Evolutionary conservation across 805 yeast genomes (phyloP).

Genomic region (Teunomyces panamensis): DNA sequence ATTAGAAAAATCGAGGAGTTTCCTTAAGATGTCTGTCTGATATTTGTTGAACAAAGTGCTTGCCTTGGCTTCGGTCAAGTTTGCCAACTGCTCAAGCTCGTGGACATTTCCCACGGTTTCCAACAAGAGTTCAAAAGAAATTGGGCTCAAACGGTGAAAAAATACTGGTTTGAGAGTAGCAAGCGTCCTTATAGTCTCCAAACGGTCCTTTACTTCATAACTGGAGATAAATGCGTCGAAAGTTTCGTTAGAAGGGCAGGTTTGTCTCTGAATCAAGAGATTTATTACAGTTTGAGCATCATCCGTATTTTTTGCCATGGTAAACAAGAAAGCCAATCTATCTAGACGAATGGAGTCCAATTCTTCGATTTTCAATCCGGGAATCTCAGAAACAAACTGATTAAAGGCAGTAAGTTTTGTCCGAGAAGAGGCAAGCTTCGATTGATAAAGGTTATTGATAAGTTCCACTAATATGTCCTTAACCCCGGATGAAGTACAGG

Average conservation of each 20-base stretch:
- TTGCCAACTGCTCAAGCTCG: slow-evolving; percentile 29
- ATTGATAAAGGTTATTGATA: slow-evolving; percentile 11
- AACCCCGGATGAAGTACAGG: slow-evolving; percentile 10
- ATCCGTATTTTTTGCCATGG: slow-evolving; percentile 14
- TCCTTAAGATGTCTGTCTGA: slow-evolving; percentile 17
- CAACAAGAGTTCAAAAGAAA: slow-evolving; percentile 20
- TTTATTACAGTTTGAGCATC: slow-evolving; percentile 12
- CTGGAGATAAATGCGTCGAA: slow-evolving; percentile 17
- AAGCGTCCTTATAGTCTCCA: slow-evolving; percentile 19
- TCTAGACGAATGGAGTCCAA: slow-evolving; percentile 20
- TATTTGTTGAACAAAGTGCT: slow-evolving; percentile 12
- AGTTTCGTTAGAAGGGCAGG: slow-evolving; percentile 23
- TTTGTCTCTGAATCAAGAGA: slow-evolving; percentile 11
- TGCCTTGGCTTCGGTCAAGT: slow-evolving; percentile 13
- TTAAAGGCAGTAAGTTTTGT: slow-evolving; percentile 10
- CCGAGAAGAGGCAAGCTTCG: slow-evolving; percentile 9
- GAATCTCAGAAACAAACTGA: slow-evolving; percentile 10
- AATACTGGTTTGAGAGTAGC: slow-evolving; percentile 24
- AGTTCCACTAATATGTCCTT: slow-evolving; percentile 12
- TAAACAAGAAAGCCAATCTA: slow-evolving; percentile 19
- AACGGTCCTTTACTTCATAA: slow-evolving; percentile 11
- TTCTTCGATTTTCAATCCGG: slow-evolving; percentile 4
- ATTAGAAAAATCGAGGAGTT: slow-evolving; percentile 12
- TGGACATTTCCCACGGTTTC: slow-evolving; percentile 16
- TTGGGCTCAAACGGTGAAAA: slow-evolving; percentile 20